A percentile compares a stretch with the other conserved stretches of the same genome.
Evolutionary conservation across 2,329 filamentous ascomycete species (phyloP).

Genomic region (Neoascochyta sp.): DNA sequence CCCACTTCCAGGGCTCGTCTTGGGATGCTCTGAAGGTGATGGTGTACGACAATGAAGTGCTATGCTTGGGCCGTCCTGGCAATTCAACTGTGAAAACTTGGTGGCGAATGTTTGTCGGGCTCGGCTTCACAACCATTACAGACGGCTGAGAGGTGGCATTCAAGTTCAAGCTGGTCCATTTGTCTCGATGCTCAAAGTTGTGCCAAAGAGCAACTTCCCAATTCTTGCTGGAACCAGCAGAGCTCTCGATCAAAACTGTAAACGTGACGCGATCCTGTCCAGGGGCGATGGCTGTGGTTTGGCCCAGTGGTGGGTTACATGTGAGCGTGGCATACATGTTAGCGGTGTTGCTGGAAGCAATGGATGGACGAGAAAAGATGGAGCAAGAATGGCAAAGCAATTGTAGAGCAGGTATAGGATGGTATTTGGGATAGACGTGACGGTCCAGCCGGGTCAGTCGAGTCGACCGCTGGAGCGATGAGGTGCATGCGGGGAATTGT

Average conservation of each 20-base stretch:
- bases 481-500: too few species aligned
- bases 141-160: conserved; percentile 36
- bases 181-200: conserved; percentile 54
- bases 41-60: conserved; percentile 60
- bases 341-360: conserved; percentile 1
- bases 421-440: too few species aligned
- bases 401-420: too few species aligned
- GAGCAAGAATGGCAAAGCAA: too few species aligned
- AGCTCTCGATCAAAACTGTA: conserved; percentile 66
- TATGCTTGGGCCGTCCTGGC: conserved; percentile 42
- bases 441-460: too few species aligned
- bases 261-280: conserved; percentile 50
- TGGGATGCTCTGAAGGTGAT: conserved; percentile 60
- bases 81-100: conserved; percentile 57
- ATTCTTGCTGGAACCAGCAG: conserved; percentile 49
- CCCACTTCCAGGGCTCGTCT: conserved; percentile 65
- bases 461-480: too few species aligned
- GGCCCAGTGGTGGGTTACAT: conserved; percentile 69
- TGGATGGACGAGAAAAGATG: neutral
- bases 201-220: conserved; percentile 80
- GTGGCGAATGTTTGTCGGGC: conserved; percentile 16
- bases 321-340: conserved; percentile 54
- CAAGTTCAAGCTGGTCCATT: conserved; percentile 58
- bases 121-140: conserved; percentile 23
- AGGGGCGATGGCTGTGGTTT: conserved; percentile 60